Evolutionary conservation across 2,329 filamentous ascomycete genomes (phyloP), one percentile per base, ranked within the genome.

Genomic region (Chaetothyriales sp.): DNA sequence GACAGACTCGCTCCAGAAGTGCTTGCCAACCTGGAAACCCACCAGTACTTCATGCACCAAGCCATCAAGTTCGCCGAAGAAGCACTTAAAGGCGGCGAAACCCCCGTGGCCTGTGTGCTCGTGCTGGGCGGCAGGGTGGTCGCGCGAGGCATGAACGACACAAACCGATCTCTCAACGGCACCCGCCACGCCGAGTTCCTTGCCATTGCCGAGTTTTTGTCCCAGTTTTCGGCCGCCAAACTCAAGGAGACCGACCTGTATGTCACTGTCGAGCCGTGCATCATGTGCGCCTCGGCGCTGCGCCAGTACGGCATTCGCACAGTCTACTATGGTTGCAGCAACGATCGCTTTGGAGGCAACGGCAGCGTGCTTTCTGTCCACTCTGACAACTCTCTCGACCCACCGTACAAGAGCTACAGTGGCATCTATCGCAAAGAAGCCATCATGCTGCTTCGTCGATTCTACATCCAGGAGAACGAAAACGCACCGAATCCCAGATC

Each of bases 401-500:
- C 73, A 8, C 81, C 86, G 4, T 95, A 86, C 65, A 82, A 85
- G 46, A 88, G 88, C 52, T 83, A 89, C 65, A 88, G 89, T 43
- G 90, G 89, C 1, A 83, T 94, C 73, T 87, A 88, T 62, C 80
- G 88, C 46, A 86, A 95, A 63, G 90, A 97, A 64, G 90, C 92
- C 4, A 94, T 98, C 54, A 89, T 90, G 67, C 70, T 98, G 59
- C 74, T 98, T 59, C 78, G 94, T 57, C 82, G 90, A 54, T 98
- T 98, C 69, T 98, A 98, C 67, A 86, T 98, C 29, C 92, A 98
- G 69, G 89, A 98, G 69, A 98, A 98, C 68, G 88, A 86, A 58
- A 86, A 92, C 75, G 80, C 80, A 29, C 80, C 80, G 2, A 79
- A 81, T 58, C 80, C 80, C 44, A 77, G 77, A 60, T 74, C 77